phyloP scores from a whole-genome alignment of 306 rosid genomes.

The Lathyrus tuberosus region DNA sequence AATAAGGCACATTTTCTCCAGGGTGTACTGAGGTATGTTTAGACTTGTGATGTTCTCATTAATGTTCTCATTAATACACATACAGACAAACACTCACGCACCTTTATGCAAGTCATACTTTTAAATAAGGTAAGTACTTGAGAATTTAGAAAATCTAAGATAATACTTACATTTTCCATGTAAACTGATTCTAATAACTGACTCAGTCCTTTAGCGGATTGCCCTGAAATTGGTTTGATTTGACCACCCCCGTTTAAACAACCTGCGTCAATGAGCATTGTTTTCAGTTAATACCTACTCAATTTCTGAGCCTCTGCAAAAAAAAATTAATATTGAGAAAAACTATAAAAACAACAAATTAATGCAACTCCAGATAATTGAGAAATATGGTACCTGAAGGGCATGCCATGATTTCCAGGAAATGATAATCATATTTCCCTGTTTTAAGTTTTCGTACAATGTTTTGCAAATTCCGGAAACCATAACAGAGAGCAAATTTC shows the following conservation, averaged over 20 bases:
- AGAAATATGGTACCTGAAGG: slow-evolving; percentile 70
- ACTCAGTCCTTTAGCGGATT: slow-evolving; percentile 70
- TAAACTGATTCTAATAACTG: slow-evolving; percentile 69
- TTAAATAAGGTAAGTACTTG: slow-evolving; percentile 5
- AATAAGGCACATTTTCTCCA: neutral
- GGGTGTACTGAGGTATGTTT: slow-evolving; percentile 1
- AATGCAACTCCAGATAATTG: slow-evolving; percentile 18
- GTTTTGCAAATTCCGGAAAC: slow-evolving; percentile 91
- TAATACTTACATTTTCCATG: slow-evolving; percentile 72
- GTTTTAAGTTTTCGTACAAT: slow-evolving; percentile 73
- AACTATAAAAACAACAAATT: slow-evolving; percentile 15
- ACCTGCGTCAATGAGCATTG: slow-evolving; percentile 51
- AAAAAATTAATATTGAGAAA: neutral
- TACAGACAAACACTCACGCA: too few relatives aligned
- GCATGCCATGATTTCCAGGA: slow-evolving; percentile 96
- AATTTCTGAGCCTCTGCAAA: neutral
- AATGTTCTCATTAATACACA: slow-evolving; percentile 25
- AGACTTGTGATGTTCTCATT: slow-evolving; percentile 9
- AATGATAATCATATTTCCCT: slow-evolving; percentile 84
- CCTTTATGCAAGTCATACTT: neutral
- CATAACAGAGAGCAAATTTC: slow-evolving; percentile 86
- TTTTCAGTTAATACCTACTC: slow-evolving; percentile 26
- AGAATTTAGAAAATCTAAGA: slow-evolving; percentile 10
- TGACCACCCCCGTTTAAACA: slow-evolving; percentile 99
- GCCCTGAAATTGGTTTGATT: slow-evolving; percentile 79